Percentiles rank a stretch among this genome's conserved stretches.
Conservation (phyloP, 2,329 filamentous ascomycete species). For the Cephalotrichum gorgonifer region DNA sequence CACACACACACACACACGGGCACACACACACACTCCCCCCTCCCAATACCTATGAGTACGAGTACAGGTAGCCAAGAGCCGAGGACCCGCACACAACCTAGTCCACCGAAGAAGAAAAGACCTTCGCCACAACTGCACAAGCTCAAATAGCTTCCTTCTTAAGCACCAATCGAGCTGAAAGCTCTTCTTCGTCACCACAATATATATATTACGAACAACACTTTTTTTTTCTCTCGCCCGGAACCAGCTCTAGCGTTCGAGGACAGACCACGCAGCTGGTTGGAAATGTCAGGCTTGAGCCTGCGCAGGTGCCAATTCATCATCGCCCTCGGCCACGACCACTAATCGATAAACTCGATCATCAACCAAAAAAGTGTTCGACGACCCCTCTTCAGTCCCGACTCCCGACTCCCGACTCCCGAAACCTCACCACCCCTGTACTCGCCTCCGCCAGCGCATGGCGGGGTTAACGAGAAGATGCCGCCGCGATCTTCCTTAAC, state of each 20-base stretch:
- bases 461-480: slow-evolving; percentile 55
- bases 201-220: neutral
- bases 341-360: slow-evolving; percentile 2
- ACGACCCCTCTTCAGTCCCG: neutral
- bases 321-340: neutral
- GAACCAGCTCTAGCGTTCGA: neutral
- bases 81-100: neutral
- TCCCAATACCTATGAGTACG: neutral
- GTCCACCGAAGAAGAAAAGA: neutral
- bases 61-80: neutral
- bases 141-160: neutral
- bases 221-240: no score
- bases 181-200: neutral
- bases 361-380: neutral
- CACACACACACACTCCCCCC: neutral
- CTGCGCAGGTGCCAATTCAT: neutral
- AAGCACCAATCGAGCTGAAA: neutral
- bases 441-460: slow-evolving; percentile 27
- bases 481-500: slow-evolving; percentile 80
- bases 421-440: neutral
- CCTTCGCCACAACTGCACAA: neutral
- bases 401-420: neutral
- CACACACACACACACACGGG: neutral
- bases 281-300: neutral
- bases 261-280: neutral